phyloP scores from a whole-genome alignment of 345 rosid genomes.

The Populus nigra region DNA sequence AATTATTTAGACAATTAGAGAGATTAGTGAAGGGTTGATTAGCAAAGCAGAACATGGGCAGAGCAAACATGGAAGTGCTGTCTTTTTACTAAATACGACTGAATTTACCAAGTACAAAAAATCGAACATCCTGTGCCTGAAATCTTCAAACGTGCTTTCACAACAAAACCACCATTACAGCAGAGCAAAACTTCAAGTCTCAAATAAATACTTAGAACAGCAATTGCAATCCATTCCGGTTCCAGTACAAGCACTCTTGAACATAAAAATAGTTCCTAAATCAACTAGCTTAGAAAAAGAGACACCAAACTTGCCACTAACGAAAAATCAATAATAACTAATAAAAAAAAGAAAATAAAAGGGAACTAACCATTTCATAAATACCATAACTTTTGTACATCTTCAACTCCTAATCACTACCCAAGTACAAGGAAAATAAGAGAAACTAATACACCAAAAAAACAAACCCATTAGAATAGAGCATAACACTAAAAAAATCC shows the following conservation, averaged over 20 bases:
- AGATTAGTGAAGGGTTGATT: not conserved
- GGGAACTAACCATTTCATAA: slow-evolving; percentile 34
- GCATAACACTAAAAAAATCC: slow-evolving; percentile 13
- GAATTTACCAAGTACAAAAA: not conserved
- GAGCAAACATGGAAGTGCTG: slow-evolving; percentile 8
- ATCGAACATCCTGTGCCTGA: too few species aligned
- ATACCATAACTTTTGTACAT: slow-evolving; percentile 41
- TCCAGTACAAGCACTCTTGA: slow-evolving; percentile 8
- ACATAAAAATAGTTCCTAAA: slow-evolving; percentile 6
- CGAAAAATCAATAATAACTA: not conserved
- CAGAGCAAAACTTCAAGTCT: not conserved
- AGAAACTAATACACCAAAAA: not conserved
- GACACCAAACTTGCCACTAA: not conserved
- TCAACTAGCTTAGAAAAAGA: slow-evolving; percentile 5
- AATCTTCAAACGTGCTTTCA: too few species aligned
- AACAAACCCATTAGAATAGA: not conserved
- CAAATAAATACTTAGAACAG: not conserved
- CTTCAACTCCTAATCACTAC: slow-evolving; percentile 23
- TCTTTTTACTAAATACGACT: not conserved
- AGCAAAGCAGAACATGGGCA: not conserved
- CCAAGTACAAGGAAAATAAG: slow-evolving; percentile 8
- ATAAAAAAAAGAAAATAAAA: not conserved
- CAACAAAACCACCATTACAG: too few species aligned
- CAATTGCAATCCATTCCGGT: not conserved
- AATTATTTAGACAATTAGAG: not conserved